Percentiles rank a stretch among this genome's conserved stretches.
phyloP scores from a whole-genome alignment of 2,329 filamentous ascomycete genomes.

The Cytospora piceae region DNA sequence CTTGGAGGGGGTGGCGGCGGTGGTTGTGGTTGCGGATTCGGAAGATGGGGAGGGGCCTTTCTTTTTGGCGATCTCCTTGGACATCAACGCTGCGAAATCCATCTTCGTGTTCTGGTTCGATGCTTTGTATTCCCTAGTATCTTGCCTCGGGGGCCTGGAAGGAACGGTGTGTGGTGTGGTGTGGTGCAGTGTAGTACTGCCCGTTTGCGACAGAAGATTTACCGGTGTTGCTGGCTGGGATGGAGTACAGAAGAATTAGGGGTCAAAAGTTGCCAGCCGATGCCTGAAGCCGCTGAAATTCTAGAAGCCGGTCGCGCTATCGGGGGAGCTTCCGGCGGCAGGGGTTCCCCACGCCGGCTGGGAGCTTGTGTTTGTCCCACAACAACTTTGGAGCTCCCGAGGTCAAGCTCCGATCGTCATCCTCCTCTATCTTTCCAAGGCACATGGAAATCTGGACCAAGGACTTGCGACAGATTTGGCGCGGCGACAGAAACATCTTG shows the following conservation, averaged over 20 bases:
- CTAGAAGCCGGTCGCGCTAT: conserved; percentile 20
- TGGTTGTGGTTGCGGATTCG: conserved; percentile 30
- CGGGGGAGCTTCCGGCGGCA: conserved; percentile 7
- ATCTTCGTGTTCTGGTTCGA: conserved; percentile 53
- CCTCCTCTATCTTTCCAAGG: background rate
- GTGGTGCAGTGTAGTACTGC: no score
- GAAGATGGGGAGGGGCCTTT: conserved; percentile 52
- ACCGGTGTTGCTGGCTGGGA: background rate
- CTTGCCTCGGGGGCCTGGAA: background rate
- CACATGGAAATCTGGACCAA: background rate
- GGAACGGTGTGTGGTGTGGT: conserved; percentile 1
- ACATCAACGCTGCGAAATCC: conserved; percentile 96
- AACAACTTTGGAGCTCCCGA: background rate
- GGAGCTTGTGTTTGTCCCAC: conserved; percentile 21
- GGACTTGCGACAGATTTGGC: background rate
- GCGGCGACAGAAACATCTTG: background rate
- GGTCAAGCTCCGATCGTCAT: background rate
- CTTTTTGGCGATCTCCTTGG: conserved; percentile 85
- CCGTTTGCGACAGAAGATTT: background rate
- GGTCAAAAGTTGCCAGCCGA: conserved; percentile 17
- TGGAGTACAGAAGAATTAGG: background rate
- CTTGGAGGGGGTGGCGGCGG: conserved; percentile 59
- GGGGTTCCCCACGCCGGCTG: conserved; percentile 22
- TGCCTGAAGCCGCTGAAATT: conserved; percentile 18
- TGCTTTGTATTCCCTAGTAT: background rate